Conservation (phyloP, 164 flowering plant genomes). For the Nymphaea thermarum region DNA sequence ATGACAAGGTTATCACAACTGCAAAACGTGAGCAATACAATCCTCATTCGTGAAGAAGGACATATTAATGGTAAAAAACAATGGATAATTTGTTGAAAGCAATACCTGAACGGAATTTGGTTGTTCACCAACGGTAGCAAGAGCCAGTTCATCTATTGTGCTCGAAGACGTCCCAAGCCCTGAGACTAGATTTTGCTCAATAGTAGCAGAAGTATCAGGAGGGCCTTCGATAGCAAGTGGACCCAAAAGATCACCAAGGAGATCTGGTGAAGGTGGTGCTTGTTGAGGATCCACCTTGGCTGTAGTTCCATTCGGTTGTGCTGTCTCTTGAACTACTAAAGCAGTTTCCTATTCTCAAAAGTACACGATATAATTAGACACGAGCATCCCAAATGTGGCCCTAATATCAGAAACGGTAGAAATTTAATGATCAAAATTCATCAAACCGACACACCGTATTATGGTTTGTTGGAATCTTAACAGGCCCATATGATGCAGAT, state of each 20-base stretch:
- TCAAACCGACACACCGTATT: slow-evolving; percentile 30
- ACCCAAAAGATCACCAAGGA: slow-evolving; percentile 88
- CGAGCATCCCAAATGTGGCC: no score
- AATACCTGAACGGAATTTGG: slow-evolving; percentile 69
- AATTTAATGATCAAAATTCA: background rate
- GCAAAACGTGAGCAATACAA: no score
- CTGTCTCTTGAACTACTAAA: slow-evolving; percentile 27
- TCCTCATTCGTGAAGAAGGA: no score
- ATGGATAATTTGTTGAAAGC: background rate
- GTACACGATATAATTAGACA: background rate
- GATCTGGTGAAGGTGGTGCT: slow-evolving; percentile 53
- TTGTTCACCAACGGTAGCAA: slow-evolving; percentile 65
- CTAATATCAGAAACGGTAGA: background rate
- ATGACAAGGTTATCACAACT: no score
- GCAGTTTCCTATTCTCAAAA: slow-evolving; percentile 32
- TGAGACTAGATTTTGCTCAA: slow-evolving; percentile 29
- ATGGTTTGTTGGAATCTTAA: slow-evolving; percentile 60
- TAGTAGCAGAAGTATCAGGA: slow-evolving; percentile 27
- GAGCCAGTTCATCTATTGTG: slow-evolving; percentile 62
- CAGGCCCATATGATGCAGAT: slow-evolving; percentile 42
- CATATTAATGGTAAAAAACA: background rate
- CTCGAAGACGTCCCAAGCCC: slow-evolving; percentile 33
- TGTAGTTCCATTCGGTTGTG: slow-evolving; percentile 57
- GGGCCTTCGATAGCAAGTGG: slow-evolving; percentile 93
- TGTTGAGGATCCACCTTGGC: slow-evolving; percentile 30